Conservation (phyloP, 2,329 filamentous ascomycete species). For the Aspergillus sp. region DNA sequence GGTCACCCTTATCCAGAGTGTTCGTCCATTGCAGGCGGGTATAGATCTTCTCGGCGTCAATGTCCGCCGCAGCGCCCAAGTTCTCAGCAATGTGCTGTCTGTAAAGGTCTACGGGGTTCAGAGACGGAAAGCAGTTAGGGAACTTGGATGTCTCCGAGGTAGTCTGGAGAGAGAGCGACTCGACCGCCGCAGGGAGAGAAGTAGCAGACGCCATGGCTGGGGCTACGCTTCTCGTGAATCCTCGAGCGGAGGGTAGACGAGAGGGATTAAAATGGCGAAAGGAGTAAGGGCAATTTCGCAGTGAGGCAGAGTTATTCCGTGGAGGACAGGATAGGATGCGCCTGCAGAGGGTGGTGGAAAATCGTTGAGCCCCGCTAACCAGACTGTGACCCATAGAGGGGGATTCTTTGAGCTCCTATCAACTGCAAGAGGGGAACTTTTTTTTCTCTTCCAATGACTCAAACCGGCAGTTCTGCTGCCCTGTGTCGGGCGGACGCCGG, state of each 20-base stretch:
- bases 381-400: slow-evolving; percentile 41
- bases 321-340: slow-evolving; percentile 17
- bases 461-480: slow-evolving; percentile 21
- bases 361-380: slow-evolving; percentile 40
- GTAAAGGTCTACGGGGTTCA: slow-evolving; percentile 50
- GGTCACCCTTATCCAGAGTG: slow-evolving; percentile 48
- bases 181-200: slow-evolving; percentile 36
- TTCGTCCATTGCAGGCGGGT: slow-evolving; percentile 45
- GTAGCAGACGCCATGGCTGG: slow-evolving; percentile 36
- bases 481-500: slow-evolving; percentile 12
- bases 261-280: slow-evolving; percentile 7
- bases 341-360: slow-evolving; percentile 32
- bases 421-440: slow-evolving; percentile 14
- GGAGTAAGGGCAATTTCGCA: slow-evolving; percentile 15
- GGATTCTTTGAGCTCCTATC: slow-evolving; percentile 9
- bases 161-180: slow-evolving; percentile 41
- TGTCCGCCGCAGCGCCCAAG: slow-evolving; percentile 36
- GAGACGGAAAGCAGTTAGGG: slow-evolving; percentile 42
- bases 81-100: slow-evolving; percentile 46
- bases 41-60: slow-evolving; percentile 42
- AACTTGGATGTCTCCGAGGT: slow-evolving; percentile 40
- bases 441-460: slow-evolving; percentile 29
- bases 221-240: slow-evolving; percentile 10
- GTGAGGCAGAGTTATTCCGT: slow-evolving; percentile 18
- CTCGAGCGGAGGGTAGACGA: slow-evolving; percentile 11